These are phyloP conservation scores for Phytopythium chamaehyphon DNA, from an alignment of 352 stramenopile genomes.

Conservation along the genomic window DNA sequence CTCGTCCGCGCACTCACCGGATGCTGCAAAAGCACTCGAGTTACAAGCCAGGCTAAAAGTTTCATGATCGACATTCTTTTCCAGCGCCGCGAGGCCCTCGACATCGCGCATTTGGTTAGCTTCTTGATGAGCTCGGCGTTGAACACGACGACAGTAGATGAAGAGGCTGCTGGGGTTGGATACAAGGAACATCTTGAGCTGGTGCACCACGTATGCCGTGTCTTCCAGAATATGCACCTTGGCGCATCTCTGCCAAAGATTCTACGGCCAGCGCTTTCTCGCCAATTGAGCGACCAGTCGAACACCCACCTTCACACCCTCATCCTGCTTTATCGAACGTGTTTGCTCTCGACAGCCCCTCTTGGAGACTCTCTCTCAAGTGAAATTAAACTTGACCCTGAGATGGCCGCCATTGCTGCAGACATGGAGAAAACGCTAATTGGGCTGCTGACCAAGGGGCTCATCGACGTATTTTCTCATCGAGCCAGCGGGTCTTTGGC, in stretches of 20 bases:
- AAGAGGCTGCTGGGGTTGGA: conserved; percentile 9
- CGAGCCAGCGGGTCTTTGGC: not conserved
- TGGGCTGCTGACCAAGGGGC: conserved; percentile 11
- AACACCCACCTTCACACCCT: conserved; percentile 54
- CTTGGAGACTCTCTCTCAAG: conserved; percentile 1
- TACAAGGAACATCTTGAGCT: conserved; percentile 47
- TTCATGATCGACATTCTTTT: conserved; percentile 82
- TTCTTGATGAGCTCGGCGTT: conserved; percentile 78
- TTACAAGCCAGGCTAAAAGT: conserved; percentile 69
- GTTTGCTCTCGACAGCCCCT: conserved; percentile 27
- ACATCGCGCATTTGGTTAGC: conserved; percentile 73
- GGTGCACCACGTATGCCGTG: conserved; percentile 58
- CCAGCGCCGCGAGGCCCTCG: conserved; percentile 51
- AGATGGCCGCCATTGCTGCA: not conserved
- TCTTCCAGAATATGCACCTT: conserved; percentile 63
- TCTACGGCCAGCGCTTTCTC: conserved; percentile 52
- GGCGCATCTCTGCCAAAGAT: conserved; percentile 67
- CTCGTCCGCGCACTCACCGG: conserved; percentile 66
- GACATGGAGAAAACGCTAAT: conserved; percentile 42
- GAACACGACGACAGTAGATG: conserved; percentile 14
- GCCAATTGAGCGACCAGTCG: conserved; percentile 31
- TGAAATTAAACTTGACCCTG: conserved; percentile 4
- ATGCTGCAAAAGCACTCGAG: conserved; percentile 65
- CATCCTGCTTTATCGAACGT: conserved; percentile 53
- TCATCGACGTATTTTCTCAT: not conserved